Evolutionary conservation across 768 basidiomycete species (phyloP).

Genomic region (Sporobolomyces phaffii): DNA sequence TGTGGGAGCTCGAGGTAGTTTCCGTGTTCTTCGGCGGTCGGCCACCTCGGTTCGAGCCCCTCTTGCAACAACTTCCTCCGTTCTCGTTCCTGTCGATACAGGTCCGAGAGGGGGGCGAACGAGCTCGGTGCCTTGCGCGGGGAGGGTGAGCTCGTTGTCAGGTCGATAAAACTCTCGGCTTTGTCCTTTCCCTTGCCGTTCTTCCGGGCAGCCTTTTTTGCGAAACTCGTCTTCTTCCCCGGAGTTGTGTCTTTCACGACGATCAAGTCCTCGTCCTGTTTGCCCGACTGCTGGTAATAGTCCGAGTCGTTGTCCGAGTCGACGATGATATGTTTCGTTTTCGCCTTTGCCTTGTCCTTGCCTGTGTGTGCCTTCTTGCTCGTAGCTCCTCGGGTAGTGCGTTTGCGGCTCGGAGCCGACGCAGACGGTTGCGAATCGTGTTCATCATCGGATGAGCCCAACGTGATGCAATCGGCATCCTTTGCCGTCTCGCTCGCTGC

Average conservation of each 20-base stretch:
- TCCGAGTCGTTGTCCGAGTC: neutral
- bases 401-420: neutral
- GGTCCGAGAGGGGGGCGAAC: conserved; percentile 7
- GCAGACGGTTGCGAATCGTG: neutral
- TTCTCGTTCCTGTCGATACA: neutral
- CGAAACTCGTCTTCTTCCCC: neutral
- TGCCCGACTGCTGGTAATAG: no score
- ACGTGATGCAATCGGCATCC: neutral
- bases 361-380: neutral
- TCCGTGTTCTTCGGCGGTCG: conserved; percentile 31
- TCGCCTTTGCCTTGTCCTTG: neutral
- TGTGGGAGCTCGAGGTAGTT: neutral
- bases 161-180: conserved; percentile 1
- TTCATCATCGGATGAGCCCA: neutral
- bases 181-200: neutral
- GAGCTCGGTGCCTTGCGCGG: no score
- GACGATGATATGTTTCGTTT: neutral
- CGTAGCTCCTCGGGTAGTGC: neutral
- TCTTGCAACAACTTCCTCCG: neutral
- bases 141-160: no score
- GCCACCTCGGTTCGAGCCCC: conserved; percentile 19
- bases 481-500: no score
- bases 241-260: neutral
- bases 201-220: conserved; percentile 7
- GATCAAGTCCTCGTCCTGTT: neutral